Conservation (phyloP, 257 asterid genomes). For the Dorcoceras hygrometricum region DNA sequence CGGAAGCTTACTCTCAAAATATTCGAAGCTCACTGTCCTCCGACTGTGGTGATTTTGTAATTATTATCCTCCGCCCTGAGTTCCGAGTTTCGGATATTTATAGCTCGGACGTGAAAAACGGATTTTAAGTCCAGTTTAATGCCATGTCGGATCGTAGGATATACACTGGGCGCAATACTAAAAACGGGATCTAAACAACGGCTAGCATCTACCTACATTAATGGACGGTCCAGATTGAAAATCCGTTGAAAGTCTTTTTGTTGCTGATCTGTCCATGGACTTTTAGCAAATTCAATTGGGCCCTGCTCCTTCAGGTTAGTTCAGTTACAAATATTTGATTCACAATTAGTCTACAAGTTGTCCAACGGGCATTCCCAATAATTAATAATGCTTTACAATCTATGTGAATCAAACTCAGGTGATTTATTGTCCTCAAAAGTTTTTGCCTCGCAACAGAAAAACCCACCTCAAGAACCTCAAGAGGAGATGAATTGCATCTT, state of each 20-base stretch:
- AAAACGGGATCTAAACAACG: not conserved
- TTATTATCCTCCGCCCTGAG: not conserved
- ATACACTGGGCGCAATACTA: not conserved
- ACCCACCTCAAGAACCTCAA: slow-evolving; percentile 72
- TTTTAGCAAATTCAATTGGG: too few relatives aligned
- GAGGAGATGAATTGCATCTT: slow-evolving; percentile 34
- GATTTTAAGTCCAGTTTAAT: slow-evolving; percentile 1
- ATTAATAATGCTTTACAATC: too few relatives aligned
- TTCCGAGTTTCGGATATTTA: not conserved
- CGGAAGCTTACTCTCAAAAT: not conserved
- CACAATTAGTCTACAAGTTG: too few relatives aligned
- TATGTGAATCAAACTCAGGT: too few relatives aligned
- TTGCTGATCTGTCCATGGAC: not conserved
- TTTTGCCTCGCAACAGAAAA: too few relatives aligned
- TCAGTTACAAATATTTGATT: too few relatives aligned
- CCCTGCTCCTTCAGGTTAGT: too few relatives aligned
- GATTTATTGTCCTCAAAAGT: too few relatives aligned
- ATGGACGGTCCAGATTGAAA: not conserved
- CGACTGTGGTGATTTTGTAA: not conserved
- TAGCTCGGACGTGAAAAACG: not conserved
- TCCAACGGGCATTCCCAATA: too few relatives aligned
- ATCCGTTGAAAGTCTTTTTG: not conserved
- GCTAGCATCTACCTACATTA: not conserved
- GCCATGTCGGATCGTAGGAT: not conserved
- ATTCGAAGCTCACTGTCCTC: not conserved